These are phyloP conservation scores for Glaciozyma martinii DNA, from an alignment of 768 basidiomycete genomes.

Conservation along the genomic window DNA sequence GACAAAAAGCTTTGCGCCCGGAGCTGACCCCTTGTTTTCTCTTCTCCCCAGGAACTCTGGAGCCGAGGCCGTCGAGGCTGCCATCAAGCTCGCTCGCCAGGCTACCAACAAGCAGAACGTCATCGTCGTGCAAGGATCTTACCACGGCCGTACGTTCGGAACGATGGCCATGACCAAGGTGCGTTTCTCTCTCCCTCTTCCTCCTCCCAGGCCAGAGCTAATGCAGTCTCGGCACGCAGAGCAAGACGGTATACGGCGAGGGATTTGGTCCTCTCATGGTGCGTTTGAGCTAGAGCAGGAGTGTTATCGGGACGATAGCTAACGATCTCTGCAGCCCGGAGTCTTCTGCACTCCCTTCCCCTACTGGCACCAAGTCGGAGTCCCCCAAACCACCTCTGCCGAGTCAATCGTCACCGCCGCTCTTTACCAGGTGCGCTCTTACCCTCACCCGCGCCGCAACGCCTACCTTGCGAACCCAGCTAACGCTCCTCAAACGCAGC, in stretches of 20 bases:
- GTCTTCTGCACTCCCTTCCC: constrained; percentile 76
- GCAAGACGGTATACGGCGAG: constrained; percentile 82
- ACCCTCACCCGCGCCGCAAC: too few species aligned
- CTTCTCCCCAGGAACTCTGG: constrained; percentile 64
- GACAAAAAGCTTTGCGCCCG: too few species aligned
- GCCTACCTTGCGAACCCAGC: not conserved
- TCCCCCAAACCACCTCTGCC: constrained; percentile 24
- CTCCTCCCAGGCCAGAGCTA: too few species aligned
- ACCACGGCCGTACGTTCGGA: constrained; percentile 88
- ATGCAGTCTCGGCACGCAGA: too few species aligned
- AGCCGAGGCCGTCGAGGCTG: constrained; percentile 74
- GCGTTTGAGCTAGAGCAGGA: constrained; percentile 28
- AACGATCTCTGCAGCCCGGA: constrained; percentile 53
- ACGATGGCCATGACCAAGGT: constrained; percentile 84
- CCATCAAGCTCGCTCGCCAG: constrained; percentile 74
- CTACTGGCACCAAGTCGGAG: constrained; percentile 61
- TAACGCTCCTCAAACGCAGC: constrained; percentile 43
- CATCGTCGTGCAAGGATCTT: constrained; percentile 81
- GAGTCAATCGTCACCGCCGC: constrained; percentile 29
- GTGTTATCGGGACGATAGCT: not conserved
- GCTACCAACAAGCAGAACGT: constrained; percentile 77
- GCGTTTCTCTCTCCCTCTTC: too few species aligned
- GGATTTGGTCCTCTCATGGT: constrained; percentile 77
- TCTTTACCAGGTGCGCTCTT: constrained; percentile 14
- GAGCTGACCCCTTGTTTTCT: not conserved